These are phyloP conservation scores for Neopestalotiopsis sp. DNA, from an alignment of 2,329 filamentous ascomycete genomes.

Conservation along the genomic window DNA sequence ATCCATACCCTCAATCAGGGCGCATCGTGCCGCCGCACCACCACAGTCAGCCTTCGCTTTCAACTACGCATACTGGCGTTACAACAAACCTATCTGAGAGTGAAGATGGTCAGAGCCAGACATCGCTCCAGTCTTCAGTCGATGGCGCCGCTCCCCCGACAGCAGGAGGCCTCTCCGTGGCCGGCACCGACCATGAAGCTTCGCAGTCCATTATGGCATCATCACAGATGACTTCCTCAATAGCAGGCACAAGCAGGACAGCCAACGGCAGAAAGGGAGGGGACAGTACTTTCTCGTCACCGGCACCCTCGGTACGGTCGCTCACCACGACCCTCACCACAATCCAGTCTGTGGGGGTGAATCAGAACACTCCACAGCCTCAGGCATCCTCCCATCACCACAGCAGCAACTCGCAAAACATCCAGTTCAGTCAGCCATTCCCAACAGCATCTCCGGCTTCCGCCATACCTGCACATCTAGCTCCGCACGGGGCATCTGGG, in stretches of 20 bases:
- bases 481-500: constrained; percentile 48
- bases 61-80: constrained; percentile 57
- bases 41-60: constrained; percentile 59
- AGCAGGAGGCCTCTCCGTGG: constrained; percentile 73
- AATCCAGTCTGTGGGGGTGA: constrained; percentile 70
- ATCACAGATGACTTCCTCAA: constrained; percentile 71
- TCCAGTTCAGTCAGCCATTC: constrained; percentile 71
- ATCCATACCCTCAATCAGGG: constrained; percentile 89
- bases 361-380: constrained; percentile 37
- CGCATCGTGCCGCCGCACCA: constrained; percentile 47
- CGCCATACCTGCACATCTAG: constrained; percentile 74
- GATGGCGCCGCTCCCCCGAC: constrained; percentile 63
- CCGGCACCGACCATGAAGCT: constrained; percentile 80
- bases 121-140: constrained; percentile 64
- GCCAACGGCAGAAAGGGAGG: constrained; percentile 71
- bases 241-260: constrained; percentile 77
- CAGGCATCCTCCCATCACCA: constrained; percentile 48
- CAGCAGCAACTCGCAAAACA: constrained; percentile 46
- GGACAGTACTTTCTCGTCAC: constrained; percentile 81
- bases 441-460: constrained; percentile 69
- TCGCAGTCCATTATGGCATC: constrained; percentile 75
- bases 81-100: constrained; percentile 52
- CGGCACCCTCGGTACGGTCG: constrained; percentile 79
- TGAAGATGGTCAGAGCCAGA: constrained; percentile 55
- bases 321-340: constrained; percentile 85